phyloP scores from a whole-genome alignment of 2,329 filamentous ascomycete species.

The Davidsoniella virescens region DNA sequence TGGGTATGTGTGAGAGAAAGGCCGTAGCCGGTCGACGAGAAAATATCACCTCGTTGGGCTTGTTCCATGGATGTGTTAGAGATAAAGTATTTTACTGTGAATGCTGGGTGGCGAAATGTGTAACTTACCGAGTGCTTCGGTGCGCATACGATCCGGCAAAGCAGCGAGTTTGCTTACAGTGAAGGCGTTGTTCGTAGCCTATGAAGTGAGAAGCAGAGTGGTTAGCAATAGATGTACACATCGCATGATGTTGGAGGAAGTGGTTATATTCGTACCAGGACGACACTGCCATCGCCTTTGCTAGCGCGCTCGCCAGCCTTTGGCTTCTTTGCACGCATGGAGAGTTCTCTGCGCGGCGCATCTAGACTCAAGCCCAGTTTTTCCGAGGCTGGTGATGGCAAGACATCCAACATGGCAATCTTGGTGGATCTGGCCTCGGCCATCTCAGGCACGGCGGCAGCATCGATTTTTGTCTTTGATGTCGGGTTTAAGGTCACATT shows the following conservation, averaged over 20 bases:
- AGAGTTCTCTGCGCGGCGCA: constrained; percentile 32
- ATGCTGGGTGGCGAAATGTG: constrained; percentile 10
- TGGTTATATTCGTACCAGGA: constrained; percentile 37
- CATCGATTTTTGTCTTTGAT: constrained; percentile 22
- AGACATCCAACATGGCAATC: constrained; percentile 25
- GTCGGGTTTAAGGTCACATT: constrained; percentile 33
- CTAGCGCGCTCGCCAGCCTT: constrained; percentile 44
- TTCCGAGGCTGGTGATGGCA: constrained; percentile 15
- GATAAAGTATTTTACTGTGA: constrained; percentile 1
- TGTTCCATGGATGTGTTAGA: constrained; percentile 25
- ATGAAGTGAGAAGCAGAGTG: constrained; percentile 10
- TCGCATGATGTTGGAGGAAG: not conserved
- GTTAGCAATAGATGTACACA: not conserved
- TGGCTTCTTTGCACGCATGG: constrained; percentile 44
- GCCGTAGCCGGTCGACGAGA: constrained; percentile 53
- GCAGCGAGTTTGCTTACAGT: constrained; percentile 71
- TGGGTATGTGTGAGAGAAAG: constrained; percentile 66
- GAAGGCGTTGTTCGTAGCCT: constrained; percentile 77
- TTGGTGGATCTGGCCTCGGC: constrained; percentile 40
- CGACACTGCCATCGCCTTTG: constrained; percentile 51
- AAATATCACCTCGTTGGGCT: constrained; percentile 49
- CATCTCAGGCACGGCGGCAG: constrained; percentile 29
- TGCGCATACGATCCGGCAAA: constrained; percentile 60
- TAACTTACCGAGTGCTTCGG: constrained; percentile 45
- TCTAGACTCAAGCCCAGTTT: constrained; percentile 29